Evolutionary conservation across 441 rosid genomes (phyloP).

Genomic region (Mallotus japonicus): DNA sequence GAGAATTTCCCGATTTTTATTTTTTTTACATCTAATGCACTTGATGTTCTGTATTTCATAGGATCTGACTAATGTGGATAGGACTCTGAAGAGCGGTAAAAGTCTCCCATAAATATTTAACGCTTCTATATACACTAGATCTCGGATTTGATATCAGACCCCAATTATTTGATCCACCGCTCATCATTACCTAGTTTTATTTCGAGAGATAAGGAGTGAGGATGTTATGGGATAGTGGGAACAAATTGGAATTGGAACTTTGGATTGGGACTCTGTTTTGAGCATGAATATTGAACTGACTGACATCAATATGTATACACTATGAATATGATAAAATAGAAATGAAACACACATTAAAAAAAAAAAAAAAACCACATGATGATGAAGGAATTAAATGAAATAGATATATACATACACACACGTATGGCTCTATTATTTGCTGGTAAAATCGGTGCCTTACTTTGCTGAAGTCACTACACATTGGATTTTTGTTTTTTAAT

Average conservation of each 20-base stretch:
- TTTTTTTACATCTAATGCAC: no score
- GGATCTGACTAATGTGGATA: no score
- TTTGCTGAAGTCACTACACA: not conserved
- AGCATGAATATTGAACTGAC: not conserved
- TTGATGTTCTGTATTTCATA: no score
- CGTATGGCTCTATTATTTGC: conserved; percentile 20
- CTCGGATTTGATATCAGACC: no score
- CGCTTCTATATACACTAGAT: no score
- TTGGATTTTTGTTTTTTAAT: not conserved
- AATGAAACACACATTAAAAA: not conserved
- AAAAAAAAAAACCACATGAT: not conserved
- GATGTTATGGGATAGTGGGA: not conserved
- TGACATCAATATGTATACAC: not conserved
- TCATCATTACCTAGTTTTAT: no score
- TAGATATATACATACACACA: not conserved
- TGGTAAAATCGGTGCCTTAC: conserved; percentile 23
- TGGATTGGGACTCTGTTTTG: not conserved
- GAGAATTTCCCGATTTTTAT: no score
- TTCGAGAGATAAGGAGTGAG: no score
- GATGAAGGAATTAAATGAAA: not conserved
- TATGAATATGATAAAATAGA: no score
- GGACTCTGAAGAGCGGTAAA: no score
- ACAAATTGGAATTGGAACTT: not conserved
- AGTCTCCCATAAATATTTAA: no score
- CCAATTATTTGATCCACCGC: no score